Conservation (phyloP, 805 yeast species). For the Hanseniaspora mollemarum region DNA sequence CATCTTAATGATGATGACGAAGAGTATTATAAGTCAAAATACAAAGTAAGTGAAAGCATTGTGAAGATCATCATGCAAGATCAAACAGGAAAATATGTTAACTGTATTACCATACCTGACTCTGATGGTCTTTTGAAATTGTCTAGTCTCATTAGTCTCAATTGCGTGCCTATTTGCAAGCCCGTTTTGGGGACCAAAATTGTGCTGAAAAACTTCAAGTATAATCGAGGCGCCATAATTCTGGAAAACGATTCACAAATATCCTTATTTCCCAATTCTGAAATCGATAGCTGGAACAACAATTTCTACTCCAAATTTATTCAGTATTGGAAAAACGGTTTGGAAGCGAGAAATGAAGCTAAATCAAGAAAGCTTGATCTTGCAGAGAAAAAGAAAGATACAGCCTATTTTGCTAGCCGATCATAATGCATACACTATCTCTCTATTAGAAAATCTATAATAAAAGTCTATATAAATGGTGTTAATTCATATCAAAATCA, state of each 20-base stretch:
- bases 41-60: conserved; percentile 20
- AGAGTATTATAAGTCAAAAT: neutral
- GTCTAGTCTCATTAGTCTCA: neutral
- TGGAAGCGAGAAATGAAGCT: conserved; percentile 6
- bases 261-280: neutral
- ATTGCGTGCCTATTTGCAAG: conserved; percentile 21
- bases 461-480: neutral
- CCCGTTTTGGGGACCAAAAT: conserved; percentile 46
- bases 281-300: conserved; percentile 30
- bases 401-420: conserved; percentile 5
- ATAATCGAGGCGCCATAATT: conserved; percentile 32
- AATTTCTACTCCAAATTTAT: conserved; percentile 28
- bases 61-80: conserved; percentile 53
- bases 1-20: conserved; percentile 11
- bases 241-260: conserved; percentile 1
- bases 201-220: conserved; percentile 32
- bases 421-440: neutral
- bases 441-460: neutral
- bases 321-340: conserved; percentile 25
- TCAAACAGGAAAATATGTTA: conserved; percentile 38
- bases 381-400: conserved; percentile 19
- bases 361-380: neutral
- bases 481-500: neutral
- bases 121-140: neutral
- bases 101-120: conserved; percentile 40